phyloP scores from a whole-genome alignment of 768 basidiomycete genomes.

The Pholiota molesta region DNA sequence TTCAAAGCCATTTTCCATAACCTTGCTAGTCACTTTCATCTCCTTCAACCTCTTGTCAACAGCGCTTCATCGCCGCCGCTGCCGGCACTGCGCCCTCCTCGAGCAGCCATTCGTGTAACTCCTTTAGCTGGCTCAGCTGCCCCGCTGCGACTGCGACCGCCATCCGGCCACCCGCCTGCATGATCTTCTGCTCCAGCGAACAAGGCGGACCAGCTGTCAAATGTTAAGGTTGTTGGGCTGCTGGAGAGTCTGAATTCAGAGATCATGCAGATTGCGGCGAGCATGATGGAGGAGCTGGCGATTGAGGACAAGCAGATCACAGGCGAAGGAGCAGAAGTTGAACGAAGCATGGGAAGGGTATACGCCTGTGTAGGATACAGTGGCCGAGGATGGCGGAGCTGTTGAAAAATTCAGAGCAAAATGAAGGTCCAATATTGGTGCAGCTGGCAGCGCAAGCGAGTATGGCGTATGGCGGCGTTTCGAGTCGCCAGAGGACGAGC shows the following conservation, averaged over 20 bases:
- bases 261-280: conserved; percentile 53
- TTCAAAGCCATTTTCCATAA: conserved; percentile 93
- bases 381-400: conserved; percentile 40
- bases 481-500: conserved; percentile 49
- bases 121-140: conserved; percentile 73
- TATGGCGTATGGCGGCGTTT: conserved; percentile 50
- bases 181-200: conserved; percentile 88
- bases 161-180: conserved; percentile 69
- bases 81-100: conserved; percentile 62
- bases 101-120: conserved; percentile 65
- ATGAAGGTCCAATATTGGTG: conserved; percentile 42
- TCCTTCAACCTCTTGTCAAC: conserved; percentile 92
- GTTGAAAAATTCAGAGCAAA: conserved; percentile 39
- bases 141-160: conserved; percentile 70
- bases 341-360: conserved; percentile 30
- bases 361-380: conserved; percentile 31
- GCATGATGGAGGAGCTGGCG: conserved; percentile 47
- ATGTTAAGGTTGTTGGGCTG: conserved; percentile 49
- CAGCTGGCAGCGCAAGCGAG: conserved; percentile 49
- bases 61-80: conserved; percentile 83
- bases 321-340: conserved; percentile 23
- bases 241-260: conserved; percentile 52
- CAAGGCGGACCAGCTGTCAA: conserved; percentile 47
- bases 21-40: conserved; percentile 90
- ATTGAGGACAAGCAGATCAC: conserved; percentile 27